These are phyloP conservation scores for Lumnitzera racemosa DNA, from an alignment of 345 rosid species.

Conservation along the genomic window DNA sequence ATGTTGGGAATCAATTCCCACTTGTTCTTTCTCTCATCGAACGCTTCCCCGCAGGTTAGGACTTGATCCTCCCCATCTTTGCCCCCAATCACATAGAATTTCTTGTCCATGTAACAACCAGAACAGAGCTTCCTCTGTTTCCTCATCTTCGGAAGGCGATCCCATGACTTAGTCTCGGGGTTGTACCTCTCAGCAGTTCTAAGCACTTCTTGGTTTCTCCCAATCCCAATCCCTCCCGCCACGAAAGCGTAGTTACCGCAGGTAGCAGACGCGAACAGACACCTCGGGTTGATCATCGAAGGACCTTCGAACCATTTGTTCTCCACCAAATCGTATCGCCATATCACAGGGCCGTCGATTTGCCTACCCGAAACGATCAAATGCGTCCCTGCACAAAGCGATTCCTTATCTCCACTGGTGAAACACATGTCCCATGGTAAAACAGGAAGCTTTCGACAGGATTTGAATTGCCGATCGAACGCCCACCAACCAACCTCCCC, in stretches of 20 bases:
- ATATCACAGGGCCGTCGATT: slow-evolving; percentile 38
- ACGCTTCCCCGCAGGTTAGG: slow-evolving; percentile 72
- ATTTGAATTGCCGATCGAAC: slow-evolving; percentile 46
- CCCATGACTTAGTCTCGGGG: slow-evolving; percentile 65
- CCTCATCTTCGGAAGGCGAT: slow-evolving; percentile 45
- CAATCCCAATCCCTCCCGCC: slow-evolving; percentile 60
- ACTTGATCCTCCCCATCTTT: slow-evolving; percentile 33
- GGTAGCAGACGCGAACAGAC: slow-evolving; percentile 74
- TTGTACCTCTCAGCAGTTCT: slow-evolving; percentile 61
- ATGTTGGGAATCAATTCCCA: slow-evolving; percentile 63
- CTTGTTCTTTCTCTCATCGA: slow-evolving; percentile 33
- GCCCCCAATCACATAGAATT: slow-evolving; percentile 77
- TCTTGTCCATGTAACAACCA: slow-evolving; percentile 63
- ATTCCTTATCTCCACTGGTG: slow-evolving; percentile 54
- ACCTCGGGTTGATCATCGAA: slow-evolving; percentile 55
- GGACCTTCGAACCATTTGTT: slow-evolving; percentile 75
- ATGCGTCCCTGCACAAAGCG: slow-evolving; percentile 77
- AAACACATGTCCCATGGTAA: slow-evolving; percentile 68
- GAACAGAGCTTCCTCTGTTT: slow-evolving; percentile 51
- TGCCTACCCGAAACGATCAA: slow-evolving; percentile 71
- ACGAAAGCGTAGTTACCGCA: slow-evolving; percentile 54
- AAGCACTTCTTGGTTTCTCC: slow-evolving; percentile 28
- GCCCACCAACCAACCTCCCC: slow-evolving; percentile 72
- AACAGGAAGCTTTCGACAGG: slow-evolving; percentile 46
- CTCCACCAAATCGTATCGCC: slow-evolving; percentile 70